Evolutionary conservation across 306 rosid genomes (phyloP).

Genomic region (Sophora flavescens): DNA sequence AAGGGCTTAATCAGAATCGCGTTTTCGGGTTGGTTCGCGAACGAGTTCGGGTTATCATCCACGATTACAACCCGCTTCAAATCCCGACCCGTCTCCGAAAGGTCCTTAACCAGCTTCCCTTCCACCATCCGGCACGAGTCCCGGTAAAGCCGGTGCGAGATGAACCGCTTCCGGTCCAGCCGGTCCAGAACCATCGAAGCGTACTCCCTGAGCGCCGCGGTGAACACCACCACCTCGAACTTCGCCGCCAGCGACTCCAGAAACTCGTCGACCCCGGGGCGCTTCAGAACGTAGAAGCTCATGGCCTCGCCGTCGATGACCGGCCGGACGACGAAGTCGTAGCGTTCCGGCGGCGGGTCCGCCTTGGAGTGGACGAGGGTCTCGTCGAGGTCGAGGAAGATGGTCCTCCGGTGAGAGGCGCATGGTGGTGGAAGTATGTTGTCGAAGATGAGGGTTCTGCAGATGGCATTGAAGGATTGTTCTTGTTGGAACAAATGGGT

Average conservation of each 20-base stretch:
- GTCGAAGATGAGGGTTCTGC: slow-evolving; percentile 60
- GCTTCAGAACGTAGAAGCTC: slow-evolving; percentile 82
- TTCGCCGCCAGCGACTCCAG: slow-evolving; percentile 58
- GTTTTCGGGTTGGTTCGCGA: slow-evolving; percentile 72
- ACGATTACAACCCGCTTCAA: slow-evolving; percentile 72
- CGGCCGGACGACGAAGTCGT: slow-evolving; percentile 81
- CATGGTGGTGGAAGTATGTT: slow-evolving; percentile 42
- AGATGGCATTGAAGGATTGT: slow-evolving; percentile 25
- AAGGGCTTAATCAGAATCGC: slow-evolving; percentile 74
- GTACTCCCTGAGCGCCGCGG: slow-evolving; percentile 83
- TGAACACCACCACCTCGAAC: slow-evolving; percentile 88
- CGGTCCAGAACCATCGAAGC: slow-evolving; percentile 82
- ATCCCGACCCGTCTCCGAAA: slow-evolving; percentile 69
- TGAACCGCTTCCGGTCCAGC: slow-evolving; percentile 62
- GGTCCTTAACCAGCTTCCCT: slow-evolving; percentile 82
- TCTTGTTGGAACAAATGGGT: slow-evolving; percentile 15
- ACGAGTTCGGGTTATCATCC: slow-evolving; percentile 89
- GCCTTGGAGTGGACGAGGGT: slow-evolving; percentile 77
- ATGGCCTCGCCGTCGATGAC: slow-evolving; percentile 65
- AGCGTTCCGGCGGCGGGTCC: slow-evolving; percentile 61
- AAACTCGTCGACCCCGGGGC: slow-evolving; percentile 82
- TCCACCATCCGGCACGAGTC: slow-evolving; percentile 76
- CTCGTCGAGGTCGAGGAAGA: slow-evolving; percentile 88
- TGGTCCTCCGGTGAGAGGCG: slow-evolving; percentile 50
- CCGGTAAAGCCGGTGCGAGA: slow-evolving; percentile 79